Evolutionary conservation across 345 rosid genomes (phyloP).

Genomic region (Gossypium anomalum): DNA sequence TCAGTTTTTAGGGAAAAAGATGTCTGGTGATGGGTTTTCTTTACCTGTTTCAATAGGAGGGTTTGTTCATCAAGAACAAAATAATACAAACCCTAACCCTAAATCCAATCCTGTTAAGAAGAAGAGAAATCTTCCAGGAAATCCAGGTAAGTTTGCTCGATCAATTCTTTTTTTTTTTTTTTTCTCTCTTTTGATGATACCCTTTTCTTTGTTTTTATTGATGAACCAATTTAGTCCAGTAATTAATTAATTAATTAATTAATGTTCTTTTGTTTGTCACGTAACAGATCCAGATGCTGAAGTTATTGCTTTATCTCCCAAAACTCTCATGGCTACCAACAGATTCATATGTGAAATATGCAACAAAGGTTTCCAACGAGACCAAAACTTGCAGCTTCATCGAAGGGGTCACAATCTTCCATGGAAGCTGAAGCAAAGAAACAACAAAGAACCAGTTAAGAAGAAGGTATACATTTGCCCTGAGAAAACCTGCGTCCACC

Average conservation of each 20-base stretch:
- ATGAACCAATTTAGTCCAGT: background rate
- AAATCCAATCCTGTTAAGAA: constrained; percentile 55
- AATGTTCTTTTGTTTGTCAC: background rate
- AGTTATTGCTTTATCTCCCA: constrained; percentile 89
- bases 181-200: background rate
- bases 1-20: constrained; percentile 25
- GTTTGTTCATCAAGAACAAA: constrained; percentile 50
- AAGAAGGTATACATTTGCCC: constrained; percentile 93
- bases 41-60: constrained; percentile 46
- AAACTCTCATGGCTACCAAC: constrained; percentile 88
- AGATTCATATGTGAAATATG: constrained; percentile 90
- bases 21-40: constrained; percentile 65
- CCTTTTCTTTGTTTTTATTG: background rate
- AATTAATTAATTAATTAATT: background rate
- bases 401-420: constrained; percentile 95
- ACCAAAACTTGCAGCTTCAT: constrained; percentile 93
- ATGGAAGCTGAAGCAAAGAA: constrained; percentile 85
- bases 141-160: constrained; percentile 50
- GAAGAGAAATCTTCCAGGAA: constrained; percentile 94
- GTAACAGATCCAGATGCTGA: constrained; percentile 93
- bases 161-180: background rate
- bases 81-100: constrained; percentile 50
- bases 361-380: constrained; percentile 96
- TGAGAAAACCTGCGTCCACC: constrained; percentile 85
- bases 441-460: constrained; percentile 51